These are phyloP conservation scores for Fraxinus paxiana DNA, from an alignment of 305 asterid species.

Conservation along the genomic window DNA sequence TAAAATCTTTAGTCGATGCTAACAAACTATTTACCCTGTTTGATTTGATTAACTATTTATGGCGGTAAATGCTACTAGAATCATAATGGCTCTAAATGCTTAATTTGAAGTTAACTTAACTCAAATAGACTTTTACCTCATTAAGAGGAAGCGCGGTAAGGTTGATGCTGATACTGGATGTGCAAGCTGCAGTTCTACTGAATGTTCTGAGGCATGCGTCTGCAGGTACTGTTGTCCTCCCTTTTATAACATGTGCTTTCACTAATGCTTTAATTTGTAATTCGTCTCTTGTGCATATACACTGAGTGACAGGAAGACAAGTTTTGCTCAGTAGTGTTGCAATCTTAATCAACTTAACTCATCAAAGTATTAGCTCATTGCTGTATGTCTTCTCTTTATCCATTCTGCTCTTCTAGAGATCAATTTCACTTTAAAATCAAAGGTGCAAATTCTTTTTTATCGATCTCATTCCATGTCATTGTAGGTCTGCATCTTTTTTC, in stretches of 20 bases:
- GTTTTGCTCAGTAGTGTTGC: background rate
- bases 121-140: slow-evolving; percentile 61
- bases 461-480: background rate
- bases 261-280: background rate
- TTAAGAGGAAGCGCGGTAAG: slow-evolving; percentile 66
- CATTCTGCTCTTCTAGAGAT: background rate
- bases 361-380: background rate
- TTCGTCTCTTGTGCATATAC: background rate
- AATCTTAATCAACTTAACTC: background rate
- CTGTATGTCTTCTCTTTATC: background rate
- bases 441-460: background rate
- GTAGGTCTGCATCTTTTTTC: background rate
- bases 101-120: slow-evolving; percentile 41
- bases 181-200: slow-evolving; percentile 59
- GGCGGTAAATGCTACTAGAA: background rate
- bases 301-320: background rate
- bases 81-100: background rate
- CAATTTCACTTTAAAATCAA: background rate
- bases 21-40: slow-evolving; percentile 9
- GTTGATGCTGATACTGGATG: slow-evolving; percentile 72
- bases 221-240: slow-evolving; percentile 61
- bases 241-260: background rate
- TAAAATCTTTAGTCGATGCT: slow-evolving; percentile 12
- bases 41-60: slow-evolving; percentile 15
- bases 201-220: slow-evolving; percentile 69